Percentiles rank a stretch among this genome's conserved stretches.
Conservation (phyloP, 345 rosid species). For the Salix brachista region DNA sequence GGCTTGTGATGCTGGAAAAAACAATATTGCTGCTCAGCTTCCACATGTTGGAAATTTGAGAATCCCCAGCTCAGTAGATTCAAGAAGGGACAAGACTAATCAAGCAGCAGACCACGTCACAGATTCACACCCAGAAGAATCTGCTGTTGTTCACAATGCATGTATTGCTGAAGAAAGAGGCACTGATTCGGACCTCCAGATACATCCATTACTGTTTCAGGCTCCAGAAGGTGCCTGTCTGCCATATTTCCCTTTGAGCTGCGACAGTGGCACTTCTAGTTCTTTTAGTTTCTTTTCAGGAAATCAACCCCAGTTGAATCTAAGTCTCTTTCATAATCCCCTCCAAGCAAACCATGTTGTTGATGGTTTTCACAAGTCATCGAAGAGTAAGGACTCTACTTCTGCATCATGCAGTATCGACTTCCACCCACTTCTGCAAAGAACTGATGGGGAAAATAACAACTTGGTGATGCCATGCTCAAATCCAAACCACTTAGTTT, state of each 20-base stretch:
- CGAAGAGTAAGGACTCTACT: conserved; percentile 39
- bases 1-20: conserved; percentile 34
- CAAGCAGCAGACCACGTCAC: conserved; percentile 26
- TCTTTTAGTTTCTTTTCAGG: conserved; percentile 75
- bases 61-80: conserved; percentile 10
- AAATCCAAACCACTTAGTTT: conserved; percentile 27
- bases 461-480: conserved; percentile 24
- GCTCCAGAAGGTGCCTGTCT: conserved; percentile 52
- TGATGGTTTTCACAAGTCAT: conserved; percentile 35
- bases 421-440: conserved; percentile 87
- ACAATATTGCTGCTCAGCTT: conserved; percentile 32
- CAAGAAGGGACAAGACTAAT: conserved; percentile 29
- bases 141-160: conserved; percentile 41
- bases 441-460: conserved; percentile 41
- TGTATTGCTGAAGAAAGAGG: conserved; percentile 40
- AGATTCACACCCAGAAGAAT: conserved; percentile 37
- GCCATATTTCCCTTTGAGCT: conserved; percentile 50
- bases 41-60: conserved; percentile 24
- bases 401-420: conserved; percentile 48
- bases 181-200: conserved; percentile 52
- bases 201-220: conserved; percentile 91
- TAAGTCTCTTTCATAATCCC: conserved; percentile 68
- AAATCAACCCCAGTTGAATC: conserved; percentile 69
- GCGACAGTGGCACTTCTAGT: conserved; percentile 35
- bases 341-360: conserved; percentile 37